Conservation (phyloP, 345 rosid species). For the Corymbia maculata region DNA sequence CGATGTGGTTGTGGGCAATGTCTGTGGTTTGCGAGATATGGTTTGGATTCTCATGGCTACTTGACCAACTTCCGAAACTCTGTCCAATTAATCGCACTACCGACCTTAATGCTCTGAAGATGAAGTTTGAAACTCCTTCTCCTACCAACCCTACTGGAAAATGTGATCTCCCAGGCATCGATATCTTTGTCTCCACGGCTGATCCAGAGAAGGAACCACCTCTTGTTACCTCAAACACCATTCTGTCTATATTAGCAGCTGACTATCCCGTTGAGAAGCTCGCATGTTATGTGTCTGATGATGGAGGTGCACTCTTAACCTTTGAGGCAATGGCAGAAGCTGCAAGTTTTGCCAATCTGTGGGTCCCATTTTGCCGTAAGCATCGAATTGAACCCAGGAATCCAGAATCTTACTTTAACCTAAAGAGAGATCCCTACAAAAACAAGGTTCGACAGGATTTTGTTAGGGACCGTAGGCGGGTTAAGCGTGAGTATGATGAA, state of each 20-base stretch:
- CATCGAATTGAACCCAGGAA: conserved; percentile 20
- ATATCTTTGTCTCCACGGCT: conserved; percentile 12
- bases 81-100: conserved; percentile 13
- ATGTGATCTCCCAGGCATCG: conserved; percentile 18
- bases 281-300: conserved; percentile 15
- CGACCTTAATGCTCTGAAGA: conserved; percentile 8
- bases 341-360: conserved; percentile 13
- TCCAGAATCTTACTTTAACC: conserved; percentile 15
- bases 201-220: conserved; percentile 19
- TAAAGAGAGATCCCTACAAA: conserved; percentile 19
- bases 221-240: conserved; percentile 12
- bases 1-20: conserved; percentile 26
- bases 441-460: conserved; percentile 13
- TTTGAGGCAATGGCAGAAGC: conserved; percentile 18
- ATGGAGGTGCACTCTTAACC: conserved; percentile 14
- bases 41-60: conserved; percentile 17
- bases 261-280: conserved; percentile 23
- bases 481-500: conserved; percentile 24
- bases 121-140: conserved; percentile 12
- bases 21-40: conserved; percentile 19
- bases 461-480: conserved; percentile 16
- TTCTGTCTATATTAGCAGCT: conserved; percentile 15
- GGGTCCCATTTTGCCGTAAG: conserved; percentile 25
- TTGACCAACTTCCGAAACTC: conserved; percentile 17
- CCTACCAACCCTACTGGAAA: conserved; percentile 8